These are phyloP conservation scores for Dothideomycetes sp. DNA, from an alignment of 2,329 filamentous ascomycete genomes.

Conservation along the genomic window DNA sequence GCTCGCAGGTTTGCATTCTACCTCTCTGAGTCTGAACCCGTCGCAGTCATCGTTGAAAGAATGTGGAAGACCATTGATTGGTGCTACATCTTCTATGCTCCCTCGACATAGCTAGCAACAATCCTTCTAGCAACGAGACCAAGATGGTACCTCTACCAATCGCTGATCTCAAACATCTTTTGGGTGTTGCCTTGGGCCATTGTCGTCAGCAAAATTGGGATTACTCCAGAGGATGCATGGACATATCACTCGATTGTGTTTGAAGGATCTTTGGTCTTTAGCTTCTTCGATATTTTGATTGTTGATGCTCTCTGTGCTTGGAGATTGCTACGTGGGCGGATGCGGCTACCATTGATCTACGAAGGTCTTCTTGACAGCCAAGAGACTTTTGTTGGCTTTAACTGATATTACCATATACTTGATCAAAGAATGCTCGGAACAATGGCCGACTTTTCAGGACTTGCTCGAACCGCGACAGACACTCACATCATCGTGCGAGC, in stretches of 20 bases:
- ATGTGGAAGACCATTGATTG: constrained; percentile 51
- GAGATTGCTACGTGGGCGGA: constrained; percentile 34
- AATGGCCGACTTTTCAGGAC: too few species aligned
- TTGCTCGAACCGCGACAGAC: too few species aligned
- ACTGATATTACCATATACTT: too few species aligned
- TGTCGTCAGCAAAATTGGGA: constrained; percentile 39
- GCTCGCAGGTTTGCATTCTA: constrained; percentile 51
- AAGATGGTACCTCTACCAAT: constrained; percentile 58
- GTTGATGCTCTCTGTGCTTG: constrained; percentile 42
- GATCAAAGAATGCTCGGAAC: too few species aligned
- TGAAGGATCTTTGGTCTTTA: constrained; percentile 57
- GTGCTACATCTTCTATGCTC: constrained; percentile 61
- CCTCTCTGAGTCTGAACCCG: constrained; percentile 44
- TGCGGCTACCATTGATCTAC: too few species aligned
- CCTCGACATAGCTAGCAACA: constrained; percentile 53
- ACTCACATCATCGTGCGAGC: too few species aligned
- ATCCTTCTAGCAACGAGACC: constrained; percentile 54
- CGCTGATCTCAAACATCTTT: constrained; percentile 52
- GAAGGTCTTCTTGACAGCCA: too few species aligned
- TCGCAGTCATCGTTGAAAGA: constrained; percentile 49
- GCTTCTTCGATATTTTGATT: constrained; percentile 44
- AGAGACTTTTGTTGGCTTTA: too few species aligned
- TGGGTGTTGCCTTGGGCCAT: constrained; percentile 65
- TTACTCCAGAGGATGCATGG: constrained; percentile 50
- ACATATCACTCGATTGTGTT: constrained; percentile 57